phyloP scores from a whole-genome alignment of 2,329 filamentous ascomycete genomes.

The Hypocrella siamensis region DNA sequence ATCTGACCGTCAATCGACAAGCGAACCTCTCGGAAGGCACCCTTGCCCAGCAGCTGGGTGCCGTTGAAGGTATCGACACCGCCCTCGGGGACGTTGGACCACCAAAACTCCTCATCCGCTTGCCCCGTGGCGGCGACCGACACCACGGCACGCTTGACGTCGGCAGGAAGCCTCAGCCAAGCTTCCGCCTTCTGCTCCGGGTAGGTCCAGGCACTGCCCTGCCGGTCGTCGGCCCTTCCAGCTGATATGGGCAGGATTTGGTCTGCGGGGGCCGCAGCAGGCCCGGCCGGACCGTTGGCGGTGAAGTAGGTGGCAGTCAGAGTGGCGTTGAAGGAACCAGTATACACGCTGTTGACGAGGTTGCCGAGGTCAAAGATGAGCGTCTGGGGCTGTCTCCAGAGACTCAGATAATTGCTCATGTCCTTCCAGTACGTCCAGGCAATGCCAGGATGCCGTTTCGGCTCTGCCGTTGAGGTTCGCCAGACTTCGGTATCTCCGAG shows the following conservation, averaged over 20 bases:
- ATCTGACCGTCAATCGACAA: constrained; percentile 56
- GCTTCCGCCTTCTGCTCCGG: constrained; percentile 46
- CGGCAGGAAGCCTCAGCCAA: constrained; percentile 45
- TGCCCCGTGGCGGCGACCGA: constrained; percentile 68
- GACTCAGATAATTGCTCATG: constrained; percentile 51
- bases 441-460: constrained; percentile 49
- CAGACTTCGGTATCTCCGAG: constrained; percentile 68
- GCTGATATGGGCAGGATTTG: constrained; percentile 53
- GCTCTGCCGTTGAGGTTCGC: constrained; percentile 70
- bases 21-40: constrained; percentile 66
- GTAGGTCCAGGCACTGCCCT: constrained; percentile 50
- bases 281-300: constrained; percentile 9
- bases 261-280: constrained; percentile 32
- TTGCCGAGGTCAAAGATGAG: constrained; percentile 72
- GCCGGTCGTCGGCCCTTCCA: constrained; percentile 25
- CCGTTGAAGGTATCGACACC: constrained; percentile 42
- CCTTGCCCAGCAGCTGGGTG: constrained; percentile 47
- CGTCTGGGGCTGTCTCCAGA: constrained; percentile 56
- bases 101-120: constrained; percentile 71
- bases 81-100: constrained; percentile 56
- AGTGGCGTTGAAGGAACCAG: constrained; percentile 57
- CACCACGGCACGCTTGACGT: constrained; percentile 54
- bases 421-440: constrained; percentile 67
- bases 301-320: constrained; percentile 59
- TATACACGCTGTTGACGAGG: constrained; percentile 53